phyloP scores from a whole-genome alignment of 1,139 yeast genomes.

The Debaryomyces subglobosus region DNA sequence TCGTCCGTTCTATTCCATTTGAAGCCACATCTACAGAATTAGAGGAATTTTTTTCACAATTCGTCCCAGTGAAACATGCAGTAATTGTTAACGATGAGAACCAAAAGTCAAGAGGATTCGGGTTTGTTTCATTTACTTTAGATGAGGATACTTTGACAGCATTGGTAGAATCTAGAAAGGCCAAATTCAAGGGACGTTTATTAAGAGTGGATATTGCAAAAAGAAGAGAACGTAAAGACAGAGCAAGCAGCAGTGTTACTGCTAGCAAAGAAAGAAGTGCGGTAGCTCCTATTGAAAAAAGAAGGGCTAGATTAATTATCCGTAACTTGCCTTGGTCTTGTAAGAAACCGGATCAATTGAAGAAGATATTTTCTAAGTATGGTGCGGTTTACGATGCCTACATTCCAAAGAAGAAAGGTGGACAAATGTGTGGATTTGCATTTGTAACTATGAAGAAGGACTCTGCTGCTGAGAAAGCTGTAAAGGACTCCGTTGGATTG shows the following conservation, averaged over 20 bases:
- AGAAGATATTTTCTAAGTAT: constrained; percentile 68
- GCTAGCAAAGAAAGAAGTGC: constrained; percentile 29
- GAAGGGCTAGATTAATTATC: constrained; percentile 82
- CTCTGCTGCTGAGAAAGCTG: constrained; percentile 78
- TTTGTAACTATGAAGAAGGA: constrained; percentile 88
- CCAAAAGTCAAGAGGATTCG: constrained; percentile 85
- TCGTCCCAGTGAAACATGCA: constrained; percentile 95
- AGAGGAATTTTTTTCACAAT: constrained; percentile 82
- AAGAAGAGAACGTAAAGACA: constrained; percentile 78
- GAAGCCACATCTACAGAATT: constrained; percentile 82
- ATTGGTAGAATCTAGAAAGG: constrained; percentile 63
- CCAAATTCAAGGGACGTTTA: constrained; percentile 65
- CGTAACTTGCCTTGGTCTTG: constrained; percentile 97
- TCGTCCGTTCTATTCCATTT: constrained; percentile 81
- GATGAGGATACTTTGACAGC: constrained; percentile 88
- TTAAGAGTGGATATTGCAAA: constrained; percentile 87
- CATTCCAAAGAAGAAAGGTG: constrained; percentile 86
- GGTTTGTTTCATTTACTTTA: constrained; percentile 86
- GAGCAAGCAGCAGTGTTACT: constrained; percentile 17
- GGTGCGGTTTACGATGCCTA: constrained; percentile 91
- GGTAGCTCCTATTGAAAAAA: constrained; percentile 51
- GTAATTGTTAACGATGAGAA: constrained; percentile 82
- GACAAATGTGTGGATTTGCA: constrained; percentile 93
- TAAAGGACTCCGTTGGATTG: constrained; percentile 70
- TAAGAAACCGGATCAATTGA: constrained; percentile 71